phyloP scores from a whole-genome alignment of 352 stramenopile species.

The Globisporangium spiculum region DNA sequence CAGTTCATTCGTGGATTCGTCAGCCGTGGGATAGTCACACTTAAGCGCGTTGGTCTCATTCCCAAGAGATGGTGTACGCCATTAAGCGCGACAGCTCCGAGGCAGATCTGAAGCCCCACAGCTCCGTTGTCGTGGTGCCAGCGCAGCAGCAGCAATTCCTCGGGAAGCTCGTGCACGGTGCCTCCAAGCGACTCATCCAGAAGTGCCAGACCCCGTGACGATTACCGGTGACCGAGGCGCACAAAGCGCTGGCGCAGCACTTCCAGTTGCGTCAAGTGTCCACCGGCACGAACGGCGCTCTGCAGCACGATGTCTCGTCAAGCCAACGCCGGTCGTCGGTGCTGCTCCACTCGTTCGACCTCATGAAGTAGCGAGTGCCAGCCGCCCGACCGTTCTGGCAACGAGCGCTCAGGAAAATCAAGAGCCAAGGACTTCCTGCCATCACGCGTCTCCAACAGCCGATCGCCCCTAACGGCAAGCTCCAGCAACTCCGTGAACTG shows the following conservation, averaged over 20 bases:
- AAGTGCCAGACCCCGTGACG: background rate
- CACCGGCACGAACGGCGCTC: background rate
- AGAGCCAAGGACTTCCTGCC: background rate
- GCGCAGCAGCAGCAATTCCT: background rate
- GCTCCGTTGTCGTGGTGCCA: background rate
- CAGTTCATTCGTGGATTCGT: background rate
- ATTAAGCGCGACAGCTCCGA: background rate
- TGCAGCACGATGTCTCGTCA: background rate
- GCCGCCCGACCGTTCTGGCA: background rate
- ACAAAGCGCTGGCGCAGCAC: background rate
- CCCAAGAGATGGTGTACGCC: background rate
- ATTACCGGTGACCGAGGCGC: background rate
- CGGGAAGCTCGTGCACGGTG: background rate
- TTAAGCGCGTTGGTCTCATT: background rate
- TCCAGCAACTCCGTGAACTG: background rate
- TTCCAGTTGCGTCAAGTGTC: conserved; percentile 4
- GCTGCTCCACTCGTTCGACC: background rate
- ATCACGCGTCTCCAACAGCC: background rate
- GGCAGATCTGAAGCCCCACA: background rate
- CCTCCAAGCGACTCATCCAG: background rate
- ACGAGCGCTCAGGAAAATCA: background rate
- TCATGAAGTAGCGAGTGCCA: background rate
- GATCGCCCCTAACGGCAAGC: background rate
- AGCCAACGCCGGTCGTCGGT: background rate
- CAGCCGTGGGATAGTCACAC: background rate